A percentile compares a stretch with the other conserved stretches of the same genome.
Conservation (phyloP, 305 asterid genomes). For the Fraxinus baroniana region DNA sequence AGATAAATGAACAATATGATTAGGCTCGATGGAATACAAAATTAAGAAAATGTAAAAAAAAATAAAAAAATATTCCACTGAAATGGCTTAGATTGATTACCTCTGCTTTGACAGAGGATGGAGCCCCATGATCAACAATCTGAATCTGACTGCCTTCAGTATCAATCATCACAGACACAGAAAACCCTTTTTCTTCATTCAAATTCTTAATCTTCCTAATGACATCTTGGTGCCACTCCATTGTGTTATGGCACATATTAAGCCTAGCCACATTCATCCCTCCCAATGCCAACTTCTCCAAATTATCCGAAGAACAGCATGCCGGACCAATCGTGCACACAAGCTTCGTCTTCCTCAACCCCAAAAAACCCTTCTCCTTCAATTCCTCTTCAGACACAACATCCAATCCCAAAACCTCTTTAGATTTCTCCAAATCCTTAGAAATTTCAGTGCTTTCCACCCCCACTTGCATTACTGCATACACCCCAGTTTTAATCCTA, state of each 20-base stretch:
- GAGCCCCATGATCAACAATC: slow-evolving; percentile 77
- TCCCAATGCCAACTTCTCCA: slow-evolving; percentile 71
- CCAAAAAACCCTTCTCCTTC: slow-evolving; percentile 73
- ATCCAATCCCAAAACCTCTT: slow-evolving; percentile 53
- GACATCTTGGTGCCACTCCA: slow-evolving; percentile 74
- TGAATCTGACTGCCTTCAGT: slow-evolving; percentile 78
- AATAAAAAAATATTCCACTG: not conserved
- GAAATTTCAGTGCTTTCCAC: slow-evolving; percentile 33
- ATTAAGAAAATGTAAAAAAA: not conserved
- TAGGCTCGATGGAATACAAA: not conserved
- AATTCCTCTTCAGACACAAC: slow-evolving; percentile 67
- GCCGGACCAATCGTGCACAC: slow-evolving; percentile 91
- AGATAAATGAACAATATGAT: not conserved
- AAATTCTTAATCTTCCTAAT: slow-evolving; percentile 66
- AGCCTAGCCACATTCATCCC: slow-evolving; percentile 95
- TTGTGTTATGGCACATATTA: slow-evolving; percentile 73
- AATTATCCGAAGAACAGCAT: slow-evolving; percentile 54
- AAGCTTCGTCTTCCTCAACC: slow-evolving; percentile 81
- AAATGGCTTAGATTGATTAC: slow-evolving; percentile 27
- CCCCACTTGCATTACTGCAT: slow-evolving; percentile 54
- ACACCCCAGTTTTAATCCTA: slow-evolving; percentile 24
- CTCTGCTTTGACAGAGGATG: slow-evolving; percentile 87
- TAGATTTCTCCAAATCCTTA: slow-evolving; percentile 26
- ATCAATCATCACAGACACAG: slow-evolving; percentile 83
- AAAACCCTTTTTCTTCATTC: slow-evolving; percentile 67